phyloP scores from a whole-genome alignment of 2,329 filamentous ascomycete genomes.

The Exophiala xenobiotica region DNA sequence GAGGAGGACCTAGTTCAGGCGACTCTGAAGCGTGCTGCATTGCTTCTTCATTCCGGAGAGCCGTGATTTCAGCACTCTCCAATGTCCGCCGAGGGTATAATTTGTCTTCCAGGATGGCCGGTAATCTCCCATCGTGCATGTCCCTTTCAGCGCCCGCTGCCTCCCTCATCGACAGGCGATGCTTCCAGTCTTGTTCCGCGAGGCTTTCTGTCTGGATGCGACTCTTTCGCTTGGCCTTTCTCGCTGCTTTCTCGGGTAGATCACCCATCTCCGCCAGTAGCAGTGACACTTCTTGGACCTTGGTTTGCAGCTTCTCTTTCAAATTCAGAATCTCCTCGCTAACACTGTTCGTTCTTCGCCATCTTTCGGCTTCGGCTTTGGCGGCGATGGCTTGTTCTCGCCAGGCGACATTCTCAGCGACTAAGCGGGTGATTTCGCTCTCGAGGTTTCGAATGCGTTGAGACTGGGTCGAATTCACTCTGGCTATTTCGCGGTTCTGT shows the following conservation, averaged over 20 bases:
- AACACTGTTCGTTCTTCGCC: constrained; percentile 45
- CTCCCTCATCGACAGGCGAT: constrained; percentile 24
- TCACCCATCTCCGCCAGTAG: constrained; percentile 56
- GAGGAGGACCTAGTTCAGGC: constrained; percentile 45
- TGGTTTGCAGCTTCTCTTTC: constrained; percentile 55
- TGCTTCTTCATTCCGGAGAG: constrained; percentile 31
- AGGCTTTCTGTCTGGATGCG: constrained; percentile 23
- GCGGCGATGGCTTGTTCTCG: constrained; percentile 59
- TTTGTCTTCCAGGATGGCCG: constrained; percentile 61
- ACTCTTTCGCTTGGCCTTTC: constrained; percentile 18
- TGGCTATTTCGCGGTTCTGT: constrained; percentile 66
- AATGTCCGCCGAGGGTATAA: constrained; percentile 57
- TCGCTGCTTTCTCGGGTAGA: constrained; percentile 30
- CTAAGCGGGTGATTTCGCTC: constrained; percentile 59
- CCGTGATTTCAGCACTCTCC: constrained; percentile 44
- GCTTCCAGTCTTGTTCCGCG: constrained; percentile 35
- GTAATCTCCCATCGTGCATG: constrained; percentile 46
- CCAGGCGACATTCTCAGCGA: constrained; percentile 60
- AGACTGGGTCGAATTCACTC: constrained; percentile 63
- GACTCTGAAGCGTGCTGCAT: constrained; percentile 32
- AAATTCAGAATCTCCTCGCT: constrained; percentile 51
- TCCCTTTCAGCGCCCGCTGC: constrained; percentile 34
- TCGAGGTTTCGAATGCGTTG: constrained; percentile 64
- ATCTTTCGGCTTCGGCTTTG: constrained; percentile 54
- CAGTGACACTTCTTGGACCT: constrained; percentile 55